Percentiles rank a stretch among this genome's conserved stretches.
phyloP scores from a whole-genome alignment of 2,329 filamentous ascomycete species.

The Trichoderma asperellum region DNA sequence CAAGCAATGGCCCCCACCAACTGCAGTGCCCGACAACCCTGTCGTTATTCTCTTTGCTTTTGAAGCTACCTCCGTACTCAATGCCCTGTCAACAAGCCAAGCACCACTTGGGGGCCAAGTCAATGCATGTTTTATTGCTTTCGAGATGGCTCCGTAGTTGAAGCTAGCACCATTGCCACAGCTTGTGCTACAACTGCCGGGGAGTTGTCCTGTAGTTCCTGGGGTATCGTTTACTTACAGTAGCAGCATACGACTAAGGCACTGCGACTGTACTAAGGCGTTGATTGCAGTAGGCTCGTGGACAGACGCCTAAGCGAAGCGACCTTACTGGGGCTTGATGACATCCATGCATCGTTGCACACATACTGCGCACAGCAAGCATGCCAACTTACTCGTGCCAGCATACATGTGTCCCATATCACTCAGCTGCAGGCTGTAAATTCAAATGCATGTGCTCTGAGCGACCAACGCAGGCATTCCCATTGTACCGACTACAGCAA shows the following conservation, averaged over 20 bases:
- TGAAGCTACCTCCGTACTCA: background rate
- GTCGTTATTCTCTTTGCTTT: background rate
- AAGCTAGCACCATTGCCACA: background rate
- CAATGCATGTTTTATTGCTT: constrained; percentile 20
- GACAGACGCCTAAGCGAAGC: background rate
- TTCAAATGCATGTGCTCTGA: background rate
- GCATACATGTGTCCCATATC: background rate
- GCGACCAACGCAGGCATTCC: background rate
- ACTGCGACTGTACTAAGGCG: background rate
- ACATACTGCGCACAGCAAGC: background rate
- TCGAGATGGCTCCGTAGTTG: background rate
- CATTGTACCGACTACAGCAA: background rate
- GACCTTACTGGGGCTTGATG: background rate
- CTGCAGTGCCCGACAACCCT: background rate
- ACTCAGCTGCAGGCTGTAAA: constrained; percentile 10
- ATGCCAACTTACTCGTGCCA: background rate
- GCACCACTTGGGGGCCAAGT: background rate
- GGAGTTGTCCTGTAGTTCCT: background rate
- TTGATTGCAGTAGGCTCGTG: background rate
- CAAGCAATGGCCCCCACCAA: background rate
- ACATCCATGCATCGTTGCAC: background rate
- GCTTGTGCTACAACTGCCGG: background rate
- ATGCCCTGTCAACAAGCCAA: background rate
- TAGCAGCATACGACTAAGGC: background rate
- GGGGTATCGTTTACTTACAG: background rate